Conservation (phyloP, 1,139 yeast species). For the Taiozyma onychis region DNA sequence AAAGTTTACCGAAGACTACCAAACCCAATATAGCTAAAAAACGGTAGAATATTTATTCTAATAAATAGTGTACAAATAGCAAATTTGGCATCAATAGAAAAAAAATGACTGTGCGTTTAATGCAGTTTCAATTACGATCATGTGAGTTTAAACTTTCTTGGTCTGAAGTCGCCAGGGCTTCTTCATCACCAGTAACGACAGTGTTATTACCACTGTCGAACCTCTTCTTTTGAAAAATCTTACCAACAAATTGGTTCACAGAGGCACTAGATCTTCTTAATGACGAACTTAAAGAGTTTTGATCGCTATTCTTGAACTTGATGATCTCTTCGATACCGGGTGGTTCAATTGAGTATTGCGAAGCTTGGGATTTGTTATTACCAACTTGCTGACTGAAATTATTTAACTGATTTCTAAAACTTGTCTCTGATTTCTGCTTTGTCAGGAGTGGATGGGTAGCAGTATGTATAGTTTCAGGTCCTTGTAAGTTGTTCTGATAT, state of each 20-base stretch:
- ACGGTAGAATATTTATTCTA: too few relatives aligned
- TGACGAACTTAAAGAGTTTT: constrained; percentile 31
- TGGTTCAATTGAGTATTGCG: constrained; percentile 27
- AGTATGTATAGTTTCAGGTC: constrained; percentile 6
- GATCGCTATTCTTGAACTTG: constrained; percentile 25
- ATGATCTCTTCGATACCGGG: constrained; percentile 37
- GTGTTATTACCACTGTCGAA: constrained; percentile 10
- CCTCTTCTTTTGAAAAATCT: constrained; percentile 15
- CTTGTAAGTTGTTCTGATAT: not conserved
- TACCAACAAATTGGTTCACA: constrained; percentile 29
- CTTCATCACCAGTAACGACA: constrained; percentile 10
- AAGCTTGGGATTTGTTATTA: constrained; percentile 13
- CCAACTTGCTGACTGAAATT: constrained; percentile 14
- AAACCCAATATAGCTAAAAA: constrained; percentile 33
- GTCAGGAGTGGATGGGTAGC: constrained; percentile 9
- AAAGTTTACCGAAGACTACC: constrained; percentile 84
- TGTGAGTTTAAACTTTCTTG: constrained; percentile 11
- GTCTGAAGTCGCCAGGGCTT: constrained; percentile 11
- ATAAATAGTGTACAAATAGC: too few relatives aligned
- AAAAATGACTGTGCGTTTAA: not conserved
- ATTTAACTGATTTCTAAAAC: constrained; percentile 18
- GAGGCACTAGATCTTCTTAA: constrained; percentile 36
- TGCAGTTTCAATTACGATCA: not conserved
- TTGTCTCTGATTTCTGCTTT: constrained; percentile 18
- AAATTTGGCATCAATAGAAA: not conserved